Base-by-base conservation (phyloP, 352 stramenopile genomes). In the Pythium phragmiticola region DNA sequence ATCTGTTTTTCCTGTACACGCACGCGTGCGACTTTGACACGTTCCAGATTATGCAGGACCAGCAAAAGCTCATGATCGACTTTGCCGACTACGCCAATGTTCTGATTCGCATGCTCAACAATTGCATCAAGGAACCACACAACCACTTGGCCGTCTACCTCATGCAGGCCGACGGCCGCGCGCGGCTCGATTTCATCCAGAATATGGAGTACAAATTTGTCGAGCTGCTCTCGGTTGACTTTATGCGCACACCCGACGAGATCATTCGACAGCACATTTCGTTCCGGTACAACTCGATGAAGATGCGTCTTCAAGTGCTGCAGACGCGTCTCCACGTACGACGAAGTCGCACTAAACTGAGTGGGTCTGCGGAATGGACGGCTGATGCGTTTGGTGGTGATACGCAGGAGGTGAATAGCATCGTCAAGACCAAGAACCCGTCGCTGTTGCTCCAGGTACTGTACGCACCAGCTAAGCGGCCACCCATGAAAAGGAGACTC, bases 141-240 rank as follows among this genome's bases (percentile, higher is more conserved):
- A 97, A 91, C 68, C 89, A 98, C 65, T 69, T 98, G 46, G 90
- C 92, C 26, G 90, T 98, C 17, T 98, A 98, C 61, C 73, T 98
- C 28, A 97, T 98, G 87, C 84, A 97, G 55, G 82, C 84, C 1
- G 92, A 98, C 52, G 86, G 88, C n/a, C 87, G 89, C 50, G 89
- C 89, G 17, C 82, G 92, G 2, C 76, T 98, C 11, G 93, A 98
- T 59, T 97, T 98, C 62, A 98, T 98, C 63, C 89, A 97, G 74
- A 98, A 98, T 66, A 97, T 98, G 93, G 90, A 98, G 76, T 98
- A 98, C 85, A 98, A 98, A 60, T 98, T 98, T 69, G 89, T 98
- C 34, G 94, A 98, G 76, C 72, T 98, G 11, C 81, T 98, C 14
- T 97, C 86, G 0, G 84, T 96, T 17, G 83, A 96, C 49, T 98